Conservation (phyloP, 176 grass and related monocot species). For the Calamus simplicifolius region DNA sequence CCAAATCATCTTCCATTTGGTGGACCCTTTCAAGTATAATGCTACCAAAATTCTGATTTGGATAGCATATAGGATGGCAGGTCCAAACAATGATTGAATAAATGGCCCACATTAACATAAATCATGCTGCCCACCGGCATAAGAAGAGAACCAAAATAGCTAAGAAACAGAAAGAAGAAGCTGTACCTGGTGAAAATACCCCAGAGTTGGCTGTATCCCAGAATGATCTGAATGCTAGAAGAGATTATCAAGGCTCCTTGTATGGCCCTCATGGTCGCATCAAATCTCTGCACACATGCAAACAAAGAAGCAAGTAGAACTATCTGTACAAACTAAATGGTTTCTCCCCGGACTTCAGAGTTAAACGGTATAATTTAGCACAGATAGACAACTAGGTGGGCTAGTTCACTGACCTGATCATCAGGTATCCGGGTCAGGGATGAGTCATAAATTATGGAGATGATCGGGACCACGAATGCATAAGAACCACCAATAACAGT, state of each 20-base stretch:
- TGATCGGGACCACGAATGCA: constrained; percentile 80
- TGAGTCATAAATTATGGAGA: constrained; percentile 74
- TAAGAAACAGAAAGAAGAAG: not conserved
- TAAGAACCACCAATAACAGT: constrained; percentile 85
- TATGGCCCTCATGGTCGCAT: constrained; percentile 85
- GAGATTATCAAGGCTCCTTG: constrained; percentile 89
- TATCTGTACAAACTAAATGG: too few species aligned
- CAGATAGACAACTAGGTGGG: not conserved
- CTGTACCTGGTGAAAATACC: constrained; percentile 93
- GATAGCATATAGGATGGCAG: too few species aligned
- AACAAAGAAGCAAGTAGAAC: not conserved
- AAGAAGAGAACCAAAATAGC: not conserved
- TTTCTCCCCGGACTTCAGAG: too few species aligned
- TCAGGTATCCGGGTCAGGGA: constrained; percentile 50
- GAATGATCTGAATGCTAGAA: constrained; percentile 96
- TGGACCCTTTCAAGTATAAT: too few species aligned
- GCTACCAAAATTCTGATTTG: too few species aligned
- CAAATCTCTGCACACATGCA: constrained; percentile 68
- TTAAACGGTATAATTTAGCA: too few species aligned
- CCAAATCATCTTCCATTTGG: too few species aligned
- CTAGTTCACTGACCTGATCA: constrained; percentile 41
- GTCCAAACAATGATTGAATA: constrained; percentile 11
- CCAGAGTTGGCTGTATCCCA: constrained; percentile 98
- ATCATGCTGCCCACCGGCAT: not conserved
- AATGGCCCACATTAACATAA: constrained; percentile 9